Base-by-base conservation (phyloP, 192 early-diverging fungal genomes). In the Coemansia pectinata region DNA sequence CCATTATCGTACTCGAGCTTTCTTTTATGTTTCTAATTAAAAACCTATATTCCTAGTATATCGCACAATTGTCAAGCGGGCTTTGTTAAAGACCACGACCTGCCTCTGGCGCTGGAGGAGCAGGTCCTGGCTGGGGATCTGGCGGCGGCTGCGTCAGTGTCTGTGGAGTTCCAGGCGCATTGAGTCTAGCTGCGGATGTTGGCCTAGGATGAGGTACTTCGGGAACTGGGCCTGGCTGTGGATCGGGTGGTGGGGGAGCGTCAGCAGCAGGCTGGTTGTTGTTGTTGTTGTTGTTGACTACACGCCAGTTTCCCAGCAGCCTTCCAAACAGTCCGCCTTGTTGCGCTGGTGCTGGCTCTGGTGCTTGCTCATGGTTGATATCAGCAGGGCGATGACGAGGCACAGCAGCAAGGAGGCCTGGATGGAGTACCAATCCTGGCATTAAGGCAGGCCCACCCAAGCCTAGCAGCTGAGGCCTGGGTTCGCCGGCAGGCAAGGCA, bases 151-250 rank as follows among this genome's bases (percentile, higher is more conserved):
- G 39, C 62, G 62, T 63, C 33, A 36, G 3, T 5, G 57, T 59
- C n/a, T 59, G 57, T 17, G 34, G 29, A 17, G 4, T 33, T 59
- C 17, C 33, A 8, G 57, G n/a, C 36, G 21, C 36, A 40, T 61
- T 31, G 19, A 11, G 9, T 34, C 36, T 14, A 21, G 59, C 59
- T 40, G 59, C 59, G 6, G 59, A 21, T 39, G 59, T 23, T 8
- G 36, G 59, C 2, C 19, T 17, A 8, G 36, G 33, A 8, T 10
- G 59, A 40, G 59, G 59, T n/a, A 17, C 15, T 58, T 45, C 38
- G 19, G 74, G 74, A 25, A 63, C 73, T 2, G 71, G 79, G 3
- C 79, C 79, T 33, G 79, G 79, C 70, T 76, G 73, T 2, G 79
- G 79, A 23, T 59, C 53, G n/a, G 73, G 73, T 15, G 79, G 79